Percentiles rank a stretch among this genome's conserved stretches.
phyloP scores from a whole-genome alignment of 129 eudicot genomes.

The Silybum marianum region DNA sequence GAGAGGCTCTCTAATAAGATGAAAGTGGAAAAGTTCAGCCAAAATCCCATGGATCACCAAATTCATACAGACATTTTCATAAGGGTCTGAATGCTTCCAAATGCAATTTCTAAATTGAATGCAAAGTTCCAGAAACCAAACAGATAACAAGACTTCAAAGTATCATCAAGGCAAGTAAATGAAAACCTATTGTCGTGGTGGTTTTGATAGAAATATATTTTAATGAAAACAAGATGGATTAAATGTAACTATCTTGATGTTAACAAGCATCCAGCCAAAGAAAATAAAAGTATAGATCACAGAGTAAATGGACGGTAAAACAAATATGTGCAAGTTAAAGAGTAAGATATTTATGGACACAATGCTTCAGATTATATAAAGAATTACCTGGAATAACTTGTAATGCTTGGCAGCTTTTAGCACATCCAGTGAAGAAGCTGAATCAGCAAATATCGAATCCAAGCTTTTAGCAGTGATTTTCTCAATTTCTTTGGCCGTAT shows the following conservation, averaged over 20 bases:
- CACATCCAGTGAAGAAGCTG: conserved; percentile 76
- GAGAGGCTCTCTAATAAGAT: conserved; percentile 69
- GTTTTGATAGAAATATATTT: neutral
- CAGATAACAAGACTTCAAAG: neutral
- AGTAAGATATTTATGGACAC: conserved; percentile 4
- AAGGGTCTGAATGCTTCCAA: neutral
- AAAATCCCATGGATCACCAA: neutral
- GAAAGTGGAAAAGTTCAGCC: conserved; percentile 10
- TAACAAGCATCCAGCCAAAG: too few relatives aligned
- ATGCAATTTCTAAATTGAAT: neutral
- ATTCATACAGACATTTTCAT: neutral
- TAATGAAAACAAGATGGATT: neutral
- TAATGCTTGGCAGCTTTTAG: conserved; percentile 72
- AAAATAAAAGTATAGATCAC: neutral
- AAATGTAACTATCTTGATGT: too few relatives aligned
- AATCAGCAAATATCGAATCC: conserved; percentile 50
- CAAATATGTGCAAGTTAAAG: neutral
- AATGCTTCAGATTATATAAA: conserved; percentile 2
- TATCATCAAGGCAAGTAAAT: neutral
- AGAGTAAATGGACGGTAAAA: neutral
- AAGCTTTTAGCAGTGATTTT: conserved; percentile 57
- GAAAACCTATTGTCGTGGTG: too few relatives aligned
- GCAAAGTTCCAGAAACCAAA: neutral
- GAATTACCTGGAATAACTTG: conserved; percentile 54
- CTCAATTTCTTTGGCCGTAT: conserved; percentile 67